Conservation (phyloP, 306 rosid genomes). For the Lathyrus tuberosus region DNA sequence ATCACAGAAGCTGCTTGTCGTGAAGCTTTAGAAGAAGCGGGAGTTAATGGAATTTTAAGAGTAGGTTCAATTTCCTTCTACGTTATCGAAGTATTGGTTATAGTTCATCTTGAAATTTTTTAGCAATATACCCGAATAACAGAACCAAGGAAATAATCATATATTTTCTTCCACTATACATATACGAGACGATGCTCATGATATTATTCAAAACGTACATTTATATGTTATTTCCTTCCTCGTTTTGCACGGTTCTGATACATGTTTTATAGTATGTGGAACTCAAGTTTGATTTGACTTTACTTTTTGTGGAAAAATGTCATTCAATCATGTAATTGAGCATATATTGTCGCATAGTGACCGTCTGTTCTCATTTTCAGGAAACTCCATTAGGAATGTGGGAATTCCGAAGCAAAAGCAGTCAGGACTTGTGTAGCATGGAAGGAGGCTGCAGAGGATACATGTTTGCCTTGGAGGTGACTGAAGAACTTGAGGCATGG, state of each 20-base stretch:
- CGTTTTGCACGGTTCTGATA: too few relatives aligned
- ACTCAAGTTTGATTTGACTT: slow-evolving; percentile 24
- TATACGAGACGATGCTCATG: slow-evolving; percentile 22
- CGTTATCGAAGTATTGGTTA: slow-evolving; percentile 19
- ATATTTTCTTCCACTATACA: slow-evolving; percentile 3
- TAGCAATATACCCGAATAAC: slow-evolving; percentile 3
- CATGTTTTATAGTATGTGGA: neutral
- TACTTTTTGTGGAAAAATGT: slow-evolving; percentile 5
- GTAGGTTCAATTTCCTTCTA: slow-evolving; percentile 55
- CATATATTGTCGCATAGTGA: slow-evolving; percentile 4
- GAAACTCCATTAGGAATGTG: slow-evolving; percentile 77
- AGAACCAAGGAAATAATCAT: slow-evolving; percentile 14
- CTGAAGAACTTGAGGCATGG: slow-evolving; percentile 75
- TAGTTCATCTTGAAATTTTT: slow-evolving; percentile 9
- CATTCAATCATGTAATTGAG: slow-evolving; percentile 2
- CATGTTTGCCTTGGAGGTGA: slow-evolving; percentile 89
- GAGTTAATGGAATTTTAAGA: slow-evolving; percentile 74
- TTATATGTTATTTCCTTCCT: too few relatives aligned
- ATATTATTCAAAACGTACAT: neutral
- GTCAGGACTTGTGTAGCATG: slow-evolving; percentile 51
- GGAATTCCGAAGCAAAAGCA: slow-evolving; percentile 93
- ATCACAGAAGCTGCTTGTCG: slow-evolving; percentile 80
- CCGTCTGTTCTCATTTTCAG: slow-evolving; percentile 46
- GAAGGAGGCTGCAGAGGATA: slow-evolving; percentile 86
- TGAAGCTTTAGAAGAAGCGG: slow-evolving; percentile 89